These are phyloP conservation scores for Trametes villosa DNA, from an alignment of 768 basidiomycete species.

Conservation along the genomic window DNA sequence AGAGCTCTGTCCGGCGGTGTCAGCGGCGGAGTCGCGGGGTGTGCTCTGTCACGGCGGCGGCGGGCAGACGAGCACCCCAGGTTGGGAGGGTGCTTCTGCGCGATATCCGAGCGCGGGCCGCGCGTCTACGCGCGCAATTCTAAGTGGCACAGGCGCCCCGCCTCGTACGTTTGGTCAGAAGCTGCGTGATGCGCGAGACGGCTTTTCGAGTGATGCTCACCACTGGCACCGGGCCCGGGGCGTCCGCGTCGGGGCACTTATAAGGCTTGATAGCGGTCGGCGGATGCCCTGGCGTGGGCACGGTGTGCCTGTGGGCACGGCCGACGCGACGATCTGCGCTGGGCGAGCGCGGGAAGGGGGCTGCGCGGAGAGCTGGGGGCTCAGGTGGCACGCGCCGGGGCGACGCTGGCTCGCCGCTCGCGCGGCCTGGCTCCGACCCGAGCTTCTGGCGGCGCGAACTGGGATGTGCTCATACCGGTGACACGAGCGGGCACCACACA, in stretches of 20 bases:
- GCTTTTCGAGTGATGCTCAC: neutral
- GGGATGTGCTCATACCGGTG: neutral
- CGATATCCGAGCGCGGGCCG: neutral
- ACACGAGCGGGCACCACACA: constrained; percentile 16
- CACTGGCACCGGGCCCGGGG: no score
- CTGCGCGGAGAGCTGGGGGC: no score
- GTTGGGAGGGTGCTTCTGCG: neutral
- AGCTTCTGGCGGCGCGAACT: neutral
- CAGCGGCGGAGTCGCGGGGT: neutral
- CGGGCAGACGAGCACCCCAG: neutral
- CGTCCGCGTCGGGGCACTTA: no score
- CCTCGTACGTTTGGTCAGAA: constrained; percentile 3
- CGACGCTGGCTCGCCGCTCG: no score
- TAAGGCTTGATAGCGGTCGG: neutral
- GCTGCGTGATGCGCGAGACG: neutral
- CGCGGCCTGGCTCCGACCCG: neutral
- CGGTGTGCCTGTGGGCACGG: neutral
- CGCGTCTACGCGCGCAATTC: constrained; percentile 6
- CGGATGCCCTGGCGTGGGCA: neutral
- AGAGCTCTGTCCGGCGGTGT: neutral
- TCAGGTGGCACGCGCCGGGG: no score
- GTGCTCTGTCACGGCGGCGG: neutral
- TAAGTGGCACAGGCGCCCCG: constrained; percentile 11
- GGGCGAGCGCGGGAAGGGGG: neutral
- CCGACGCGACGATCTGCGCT: neutral